Evolutionary conservation across 2,329 filamentous ascomycete species (phyloP), one percentile per base, ranked within the genome.

Genomic region (Davidsoniella australis): DNA sequence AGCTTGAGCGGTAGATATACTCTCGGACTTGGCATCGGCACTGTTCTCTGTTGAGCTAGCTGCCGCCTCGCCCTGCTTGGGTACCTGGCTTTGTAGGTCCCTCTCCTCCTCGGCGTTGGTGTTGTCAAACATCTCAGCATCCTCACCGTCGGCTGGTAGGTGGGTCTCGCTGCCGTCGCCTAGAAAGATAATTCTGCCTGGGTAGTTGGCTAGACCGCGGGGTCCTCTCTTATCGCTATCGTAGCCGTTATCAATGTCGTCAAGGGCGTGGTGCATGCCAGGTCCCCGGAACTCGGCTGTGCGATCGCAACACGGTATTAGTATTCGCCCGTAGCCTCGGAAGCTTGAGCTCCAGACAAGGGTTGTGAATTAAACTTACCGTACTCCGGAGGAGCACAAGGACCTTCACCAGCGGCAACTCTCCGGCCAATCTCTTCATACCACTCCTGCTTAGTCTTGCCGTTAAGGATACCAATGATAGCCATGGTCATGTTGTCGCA

Each of bases 401-500:
- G 91, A 60, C 91, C 91, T 68, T 98, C 91, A 67, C 89, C 91
- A 64, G 89, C 88, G 59, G 88, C 85, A 66, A 98, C 91, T 63
- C 91, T 79, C 70, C 83, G 86, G 60, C 82, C 86, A 64, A 98
- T 83, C 70, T 88, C 82, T 61, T 95, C 85, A 66, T 98, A 98
- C 91, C 91, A 98, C 69, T 95, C 83, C 62, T 95, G 88, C 75
- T 94, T 93, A 58, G 80, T 84, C 73, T 85, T 87, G 64, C 89
- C 91, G 61, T 85, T 78, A 57, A 98, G 75, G 62, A 98, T 78
- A 57, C 82, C 91, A 61, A 98, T 70, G 56, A 98, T 75, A 58
- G 82, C 71, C 83, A 98, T 96, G 57, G 91, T 98, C 91, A 98
- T 98, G 72, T 98, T 98, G 71, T 98, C 91, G 65, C 91, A 98